Evolutionary conservation across 2,329 filamentous ascomycete genomes (phyloP).

Genomic region (Xylariaceae sp.): DNA sequence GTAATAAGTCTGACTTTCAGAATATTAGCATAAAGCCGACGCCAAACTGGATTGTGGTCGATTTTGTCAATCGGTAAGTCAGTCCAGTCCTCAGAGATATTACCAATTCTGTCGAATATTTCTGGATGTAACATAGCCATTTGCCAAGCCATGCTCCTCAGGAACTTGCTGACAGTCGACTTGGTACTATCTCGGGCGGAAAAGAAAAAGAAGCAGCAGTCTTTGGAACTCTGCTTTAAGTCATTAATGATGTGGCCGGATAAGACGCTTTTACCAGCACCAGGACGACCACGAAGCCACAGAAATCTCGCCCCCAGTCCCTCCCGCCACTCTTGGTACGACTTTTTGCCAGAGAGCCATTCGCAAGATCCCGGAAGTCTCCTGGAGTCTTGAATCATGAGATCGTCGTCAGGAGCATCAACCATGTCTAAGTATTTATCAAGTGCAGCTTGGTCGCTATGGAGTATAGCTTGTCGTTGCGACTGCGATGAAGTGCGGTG

Average conservation of each 20-base stretch:
- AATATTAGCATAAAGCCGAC: conserved; percentile 22
- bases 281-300: conserved; percentile 13
- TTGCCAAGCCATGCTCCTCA: conserved; percentile 30
- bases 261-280: conserved; percentile 12
- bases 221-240: neutral
- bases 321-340: conserved; percentile 12
- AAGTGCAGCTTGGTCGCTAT: neutral
- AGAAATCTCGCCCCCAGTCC: conserved; percentile 4
- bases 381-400: neutral
- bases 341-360: conserved; percentile 5
- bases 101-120: conserved; percentile 12
- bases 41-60: conserved; percentile 26
- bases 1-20: conserved; percentile 17
- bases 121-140: conserved; percentile 27
- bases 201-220: conserved; percentile 15
- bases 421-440: neutral
- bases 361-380: conserved; percentile 8
- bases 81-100: conserved; percentile 12
- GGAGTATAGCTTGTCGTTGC: neutral
- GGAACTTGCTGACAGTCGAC: conserved; percentile 16
- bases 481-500: neutral
- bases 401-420: conserved; percentile 1
- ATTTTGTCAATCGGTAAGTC: conserved; percentile 18
- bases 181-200: conserved; percentile 30
- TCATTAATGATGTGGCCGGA: conserved; percentile 9